Conservation (phyloP, 2,329 filamentous ascomycete genomes). For the Aspergillus fumigatiaffinis region DNA sequence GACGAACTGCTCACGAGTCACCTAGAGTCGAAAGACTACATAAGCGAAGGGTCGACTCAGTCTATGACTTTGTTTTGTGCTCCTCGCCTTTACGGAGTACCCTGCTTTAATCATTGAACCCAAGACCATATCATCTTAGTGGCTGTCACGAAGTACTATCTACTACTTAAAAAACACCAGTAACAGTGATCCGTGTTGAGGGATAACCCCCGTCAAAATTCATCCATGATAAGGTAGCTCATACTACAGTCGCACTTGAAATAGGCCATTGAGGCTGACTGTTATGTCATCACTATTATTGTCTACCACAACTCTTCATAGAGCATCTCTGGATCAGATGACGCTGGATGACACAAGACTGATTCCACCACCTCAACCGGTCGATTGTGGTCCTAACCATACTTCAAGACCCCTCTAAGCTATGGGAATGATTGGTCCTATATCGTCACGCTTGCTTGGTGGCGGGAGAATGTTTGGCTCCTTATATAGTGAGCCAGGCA, state of each 20-base stretch:
- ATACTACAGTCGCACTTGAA: neutral
- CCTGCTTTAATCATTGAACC: neutral
- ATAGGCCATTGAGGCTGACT: neutral
- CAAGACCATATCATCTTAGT: neutral
- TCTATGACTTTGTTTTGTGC: neutral
- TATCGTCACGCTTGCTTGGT: neutral
- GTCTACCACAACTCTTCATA: neutral
- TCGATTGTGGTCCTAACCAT: neutral
- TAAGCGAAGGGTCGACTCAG: neutral
- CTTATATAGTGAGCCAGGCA: neutral
- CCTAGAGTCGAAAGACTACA: neutral
- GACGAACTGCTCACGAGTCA: neutral
- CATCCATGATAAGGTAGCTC: neutral
- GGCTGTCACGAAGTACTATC: neutral
- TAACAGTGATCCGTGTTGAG: too few species aligned
- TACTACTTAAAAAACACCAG: neutral
- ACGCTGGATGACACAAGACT: neutral
- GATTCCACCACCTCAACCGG: neutral
- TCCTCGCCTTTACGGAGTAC: neutral
- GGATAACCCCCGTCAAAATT: too few species aligned
- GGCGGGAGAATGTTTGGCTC: neutral
- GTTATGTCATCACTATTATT: neutral
- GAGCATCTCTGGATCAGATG: neutral
- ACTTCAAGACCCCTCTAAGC: too few species aligned
- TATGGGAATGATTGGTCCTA: neutral